Evolutionary conservation across 73 alveolate species (phyloP), one percentile per base, ranked within the genome.

Genomic region (Stentor coeruleus): DNA sequence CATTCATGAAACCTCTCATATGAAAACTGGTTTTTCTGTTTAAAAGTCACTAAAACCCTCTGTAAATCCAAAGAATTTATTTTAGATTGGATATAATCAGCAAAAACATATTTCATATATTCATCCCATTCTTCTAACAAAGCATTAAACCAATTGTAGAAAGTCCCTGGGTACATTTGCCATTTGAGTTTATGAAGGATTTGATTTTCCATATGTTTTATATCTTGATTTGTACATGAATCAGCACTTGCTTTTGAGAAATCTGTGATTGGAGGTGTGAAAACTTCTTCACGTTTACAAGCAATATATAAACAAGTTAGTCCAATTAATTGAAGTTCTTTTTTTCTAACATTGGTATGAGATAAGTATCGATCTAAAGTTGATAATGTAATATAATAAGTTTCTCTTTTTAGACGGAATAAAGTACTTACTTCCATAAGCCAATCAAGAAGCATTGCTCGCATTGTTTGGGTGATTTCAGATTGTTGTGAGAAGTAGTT

Each of bases 341-440:
- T 35, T 60, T 35, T 6, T 6, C 80, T 60, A 14, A 26, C 41
- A 14, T 28, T 60, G 20, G 14, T 60, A 15, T 38, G 14, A 14
- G 37, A n/a, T 60, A 60, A 60, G 28, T 11, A 6, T 86, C 95
- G 81, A 88, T 97, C 99, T 31, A 93, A 89, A 77, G 82, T 87
- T 66, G 84, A 86, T 38, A 94, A 85, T 26, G 98, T 93, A 4
- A 92, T 86, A 87, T 92, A 93, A 89, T 88, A 92, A 3, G 99
- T 97, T 76, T 95, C 97, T 59, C 98, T 81, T 75, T 86, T 86
- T 76, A 97, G 88, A 3, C 87, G 92, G 77, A 95, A 95, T 80
- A 91, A 97, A 41, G 88, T 89, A 41, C 97, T 87, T 35, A 97
- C 99, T 86, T 97, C 99, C 96, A 95, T 91, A 94, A 97, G 90